phyloP scores from a whole-genome alignment of 2,329 filamentous ascomycete species.

The Curvularia lunata region DNA sequence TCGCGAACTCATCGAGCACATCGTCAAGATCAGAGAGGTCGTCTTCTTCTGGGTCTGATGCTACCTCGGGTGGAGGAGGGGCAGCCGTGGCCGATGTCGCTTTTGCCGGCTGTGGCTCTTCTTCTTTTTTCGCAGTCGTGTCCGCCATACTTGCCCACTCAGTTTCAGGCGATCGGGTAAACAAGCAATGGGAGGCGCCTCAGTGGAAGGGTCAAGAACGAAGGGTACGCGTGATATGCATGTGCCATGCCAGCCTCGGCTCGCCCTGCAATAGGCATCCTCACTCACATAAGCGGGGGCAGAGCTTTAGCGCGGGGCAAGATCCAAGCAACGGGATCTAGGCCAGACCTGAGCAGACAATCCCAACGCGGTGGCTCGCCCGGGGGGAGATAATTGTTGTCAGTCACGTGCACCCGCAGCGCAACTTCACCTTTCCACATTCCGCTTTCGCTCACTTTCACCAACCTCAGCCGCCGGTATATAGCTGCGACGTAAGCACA shows the following conservation, averaged over 20 bases:
- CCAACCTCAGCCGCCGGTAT: slow-evolving; percentile 1
- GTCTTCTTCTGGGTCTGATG: slow-evolving; percentile 90
- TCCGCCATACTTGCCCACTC: slow-evolving; percentile 28
- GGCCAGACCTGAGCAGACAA: slow-evolving; percentile 7
- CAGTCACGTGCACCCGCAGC: slow-evolving; percentile 31
- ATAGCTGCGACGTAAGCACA: slow-evolving; percentile 11
- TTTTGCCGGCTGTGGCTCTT: slow-evolving; percentile 24
- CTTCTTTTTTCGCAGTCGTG: slow-evolving; percentile 25
- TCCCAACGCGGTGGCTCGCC: slow-evolving; percentile 14
- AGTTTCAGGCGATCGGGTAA: background rate
- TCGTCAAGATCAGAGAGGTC: slow-evolving; percentile 93
- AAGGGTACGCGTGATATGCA: slow-evolving; percentile 4
- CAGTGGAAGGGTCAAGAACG: background rate
- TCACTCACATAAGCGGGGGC: slow-evolving; percentile 27
- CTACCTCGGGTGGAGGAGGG: slow-evolving; percentile 47
- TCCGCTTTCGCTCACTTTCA: slow-evolving; percentile 24
- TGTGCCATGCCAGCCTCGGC: slow-evolving; percentile 34
- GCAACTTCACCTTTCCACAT: slow-evolving; percentile 22
- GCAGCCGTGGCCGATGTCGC: slow-evolving; percentile 17
- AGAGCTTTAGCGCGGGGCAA: slow-evolving; percentile 27
- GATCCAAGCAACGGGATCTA: slow-evolving; percentile 19
- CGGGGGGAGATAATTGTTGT: slow-evolving; percentile 20
- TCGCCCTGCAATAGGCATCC: slow-evolving; percentile 9
- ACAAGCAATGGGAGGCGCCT: background rate
- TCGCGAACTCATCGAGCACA: slow-evolving; percentile 88